Evolutionary conservation across 495 filamentous ascomycete genomes (phyloP).

Genomic region (Penicillium diatomitis): DNA sequence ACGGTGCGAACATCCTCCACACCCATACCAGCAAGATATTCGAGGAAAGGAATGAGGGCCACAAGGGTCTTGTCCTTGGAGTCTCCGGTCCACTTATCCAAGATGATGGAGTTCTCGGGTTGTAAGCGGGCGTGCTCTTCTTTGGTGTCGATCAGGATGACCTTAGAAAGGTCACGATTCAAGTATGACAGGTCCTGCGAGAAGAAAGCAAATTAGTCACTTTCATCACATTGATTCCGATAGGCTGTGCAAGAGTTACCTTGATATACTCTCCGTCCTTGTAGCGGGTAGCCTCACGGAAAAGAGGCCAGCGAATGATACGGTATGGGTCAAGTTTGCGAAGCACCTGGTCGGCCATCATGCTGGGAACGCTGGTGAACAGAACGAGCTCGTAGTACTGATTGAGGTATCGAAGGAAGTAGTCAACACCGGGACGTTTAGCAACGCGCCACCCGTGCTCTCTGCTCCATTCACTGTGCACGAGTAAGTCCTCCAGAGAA

Average conservation of each 20-base stretch:
- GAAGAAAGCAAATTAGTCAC: not conserved
- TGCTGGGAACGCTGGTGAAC: slow-evolving; percentile 78
- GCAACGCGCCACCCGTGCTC: slow-evolving; percentile 94
- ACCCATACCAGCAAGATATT: slow-evolving; percentile 92
- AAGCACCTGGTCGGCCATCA: slow-evolving; percentile 76
- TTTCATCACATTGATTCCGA: not conserved
- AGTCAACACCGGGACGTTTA: slow-evolving; percentile 91
- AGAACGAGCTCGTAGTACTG: slow-evolving; percentile 97
- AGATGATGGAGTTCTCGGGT: slow-evolving; percentile 86
- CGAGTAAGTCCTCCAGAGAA: slow-evolving; percentile 84
- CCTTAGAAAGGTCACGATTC: slow-evolving; percentile 89
- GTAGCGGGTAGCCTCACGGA: slow-evolving; percentile 89
- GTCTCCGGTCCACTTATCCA: slow-evolving; percentile 83
- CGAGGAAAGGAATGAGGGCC: slow-evolving; percentile 84
- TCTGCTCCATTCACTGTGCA: slow-evolving; percentile 88
- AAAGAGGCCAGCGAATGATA: slow-evolving; percentile 91
- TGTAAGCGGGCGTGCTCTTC: slow-evolving; percentile 70
- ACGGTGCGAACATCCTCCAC: slow-evolving; percentile 75
- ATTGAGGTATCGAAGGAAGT: slow-evolving; percentile 91
- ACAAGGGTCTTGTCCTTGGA: slow-evolving; percentile 76
- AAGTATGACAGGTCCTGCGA: slow-evolving; percentile 84
- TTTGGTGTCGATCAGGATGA: slow-evolving; percentile 85
- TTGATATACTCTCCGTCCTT: slow-evolving; percentile 94
- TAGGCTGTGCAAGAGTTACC: slow-evolving; percentile 39
- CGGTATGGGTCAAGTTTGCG: slow-evolving; percentile 93